Percentiles rank a stretch among this genome's conserved stretches.
phyloP scores from a whole-genome alignment of 140 eudicot species.

The Bidens hawaiensis region DNA sequence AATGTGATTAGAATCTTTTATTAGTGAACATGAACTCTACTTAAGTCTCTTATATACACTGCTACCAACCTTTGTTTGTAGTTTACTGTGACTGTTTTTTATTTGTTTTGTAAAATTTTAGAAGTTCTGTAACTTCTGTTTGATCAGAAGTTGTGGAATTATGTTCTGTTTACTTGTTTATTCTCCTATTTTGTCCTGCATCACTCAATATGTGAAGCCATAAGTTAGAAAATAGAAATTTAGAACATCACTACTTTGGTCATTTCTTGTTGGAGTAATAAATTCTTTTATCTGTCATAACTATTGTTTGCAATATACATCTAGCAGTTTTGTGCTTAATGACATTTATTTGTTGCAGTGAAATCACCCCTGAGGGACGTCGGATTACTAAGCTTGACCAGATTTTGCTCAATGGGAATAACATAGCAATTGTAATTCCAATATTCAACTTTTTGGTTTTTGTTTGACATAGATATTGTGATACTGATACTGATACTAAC shows the following conservation, averaged over 20 bases:
- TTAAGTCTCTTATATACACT: background rate
- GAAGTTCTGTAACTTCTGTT: background rate
- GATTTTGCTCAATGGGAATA: constrained; percentile 90
- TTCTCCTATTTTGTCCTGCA: background rate
- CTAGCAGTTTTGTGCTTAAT: background rate
- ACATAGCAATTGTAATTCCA: constrained; percentile 82
- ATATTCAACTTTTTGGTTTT: background rate
- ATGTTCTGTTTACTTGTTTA: background rate
- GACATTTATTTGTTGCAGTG: constrained; percentile 41
- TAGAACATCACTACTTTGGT: background rate
- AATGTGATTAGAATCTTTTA: background rate
- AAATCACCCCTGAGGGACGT: constrained; percentile 89
- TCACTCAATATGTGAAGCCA: background rate
- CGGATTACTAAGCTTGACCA: constrained; percentile 90
- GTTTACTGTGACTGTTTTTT: background rate
- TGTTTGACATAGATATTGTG: background rate
- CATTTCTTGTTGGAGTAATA: background rate
- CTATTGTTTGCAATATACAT: background rate
- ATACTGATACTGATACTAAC: background rate
- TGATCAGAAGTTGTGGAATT: background rate
- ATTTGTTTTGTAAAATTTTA: background rate
- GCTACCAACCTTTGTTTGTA: background rate
- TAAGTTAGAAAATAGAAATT: background rate
- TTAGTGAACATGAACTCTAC: background rate
- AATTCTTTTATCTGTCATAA: background rate